Percentiles rank a stretch among this genome's conserved stretches.
Conservation (phyloP, 495 filamentous ascomycete genomes). For the Baudoinia panamericana region DNA sequence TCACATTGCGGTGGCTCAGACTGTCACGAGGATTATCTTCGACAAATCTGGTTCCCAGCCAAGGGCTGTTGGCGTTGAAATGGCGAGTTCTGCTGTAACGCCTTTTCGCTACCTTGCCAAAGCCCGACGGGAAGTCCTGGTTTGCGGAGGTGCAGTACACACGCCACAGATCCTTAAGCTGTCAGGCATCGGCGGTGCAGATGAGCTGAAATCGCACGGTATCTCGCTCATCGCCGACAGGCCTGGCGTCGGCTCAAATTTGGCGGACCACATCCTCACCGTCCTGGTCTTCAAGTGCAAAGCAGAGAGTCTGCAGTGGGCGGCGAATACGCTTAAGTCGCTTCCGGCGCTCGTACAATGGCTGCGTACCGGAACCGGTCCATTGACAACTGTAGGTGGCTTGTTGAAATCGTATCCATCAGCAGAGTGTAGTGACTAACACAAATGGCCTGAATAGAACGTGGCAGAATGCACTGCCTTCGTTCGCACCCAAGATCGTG, state of each 20-base stretch:
- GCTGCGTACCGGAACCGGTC: slow-evolving; percentile 26
- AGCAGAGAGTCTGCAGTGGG: slow-evolving; percentile 26
- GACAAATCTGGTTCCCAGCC: slow-evolving; percentile 1
- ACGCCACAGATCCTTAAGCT: slow-evolving; percentile 23
- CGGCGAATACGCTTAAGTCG: slow-evolving; percentile 25
- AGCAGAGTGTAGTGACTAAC: slow-evolving; percentile 33
- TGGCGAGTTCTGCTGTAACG: background rate
- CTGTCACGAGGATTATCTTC: slow-evolving; percentile 9
- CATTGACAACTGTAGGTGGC: slow-evolving; percentile 31
- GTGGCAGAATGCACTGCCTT: slow-evolving; percentile 3
- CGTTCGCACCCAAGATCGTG: slow-evolving; percentile 7
- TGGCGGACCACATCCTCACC: slow-evolving; percentile 34
- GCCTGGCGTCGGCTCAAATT: slow-evolving; percentile 41
- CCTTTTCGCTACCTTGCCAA: background rate
- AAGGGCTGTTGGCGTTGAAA: background rate
- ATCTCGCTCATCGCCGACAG: slow-evolving; percentile 32
- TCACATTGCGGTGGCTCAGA: slow-evolving; percentile 5
- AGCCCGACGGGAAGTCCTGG: slow-evolving; percentile 23
- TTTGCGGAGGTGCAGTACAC: slow-evolving; percentile 22
- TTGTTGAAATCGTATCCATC: slow-evolving; percentile 36
- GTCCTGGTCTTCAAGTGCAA: slow-evolving; percentile 9
- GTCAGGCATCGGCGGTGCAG: slow-evolving; percentile 19
- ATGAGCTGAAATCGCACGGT: slow-evolving; percentile 14
- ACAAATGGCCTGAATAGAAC: too few relatives aligned
- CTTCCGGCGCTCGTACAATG: slow-evolving; percentile 20